phyloP scores from a whole-genome alignment of 2,329 filamentous ascomycete species.

The Claviceps sp. region DNA sequence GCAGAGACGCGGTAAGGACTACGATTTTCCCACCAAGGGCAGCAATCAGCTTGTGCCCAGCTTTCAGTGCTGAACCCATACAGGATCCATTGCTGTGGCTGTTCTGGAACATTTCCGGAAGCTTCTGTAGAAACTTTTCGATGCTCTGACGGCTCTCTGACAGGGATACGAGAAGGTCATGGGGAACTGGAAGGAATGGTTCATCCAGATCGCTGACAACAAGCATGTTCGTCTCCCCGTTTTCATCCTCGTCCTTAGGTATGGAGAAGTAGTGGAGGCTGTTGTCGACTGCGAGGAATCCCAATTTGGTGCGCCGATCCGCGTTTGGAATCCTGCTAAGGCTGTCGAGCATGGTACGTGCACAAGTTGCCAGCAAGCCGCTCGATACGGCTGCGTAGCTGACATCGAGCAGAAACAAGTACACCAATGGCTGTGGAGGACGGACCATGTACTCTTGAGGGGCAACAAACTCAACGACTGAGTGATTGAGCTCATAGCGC shows the following conservation, averaged over 20 bases:
- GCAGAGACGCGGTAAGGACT: slow-evolving; percentile 77
- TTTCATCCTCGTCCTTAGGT: slow-evolving; percentile 75
- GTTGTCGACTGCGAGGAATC: slow-evolving; percentile 91
- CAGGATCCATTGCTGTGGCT: slow-evolving; percentile 83
- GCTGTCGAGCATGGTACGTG: slow-evolving; percentile 87
- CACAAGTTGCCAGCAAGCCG: slow-evolving; percentile 81
- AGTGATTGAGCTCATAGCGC: slow-evolving; percentile 81
- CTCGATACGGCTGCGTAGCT: slow-evolving; percentile 83
- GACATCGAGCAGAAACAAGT: slow-evolving; percentile 90
- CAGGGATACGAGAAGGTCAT: slow-evolving; percentile 79
- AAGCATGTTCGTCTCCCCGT: slow-evolving; percentile 75
- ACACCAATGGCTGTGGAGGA: slow-evolving; percentile 87
- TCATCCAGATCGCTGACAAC: slow-evolving; percentile 93
- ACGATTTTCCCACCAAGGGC: slow-evolving; percentile 90
- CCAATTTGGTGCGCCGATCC: slow-evolving; percentile 79
- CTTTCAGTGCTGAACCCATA: slow-evolving; percentile 85
- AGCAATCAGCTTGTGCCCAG: slow-evolving; percentile 91
- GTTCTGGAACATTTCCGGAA: slow-evolving; percentile 94
- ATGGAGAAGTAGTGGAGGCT: slow-evolving; percentile 94
- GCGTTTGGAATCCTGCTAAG: slow-evolving; percentile 97
- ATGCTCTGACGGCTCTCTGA: slow-evolving; percentile 83
- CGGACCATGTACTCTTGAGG: slow-evolving; percentile 99
- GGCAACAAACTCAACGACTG: slow-evolving; percentile 95
- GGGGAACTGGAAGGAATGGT: slow-evolving; percentile 87
- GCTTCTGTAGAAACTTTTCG: slow-evolving; percentile 77